These are phyloP conservation scores for Calvatia gigantea DNA, from an alignment of 768 basidiomycete genomes.

Conservation along the genomic window DNA sequence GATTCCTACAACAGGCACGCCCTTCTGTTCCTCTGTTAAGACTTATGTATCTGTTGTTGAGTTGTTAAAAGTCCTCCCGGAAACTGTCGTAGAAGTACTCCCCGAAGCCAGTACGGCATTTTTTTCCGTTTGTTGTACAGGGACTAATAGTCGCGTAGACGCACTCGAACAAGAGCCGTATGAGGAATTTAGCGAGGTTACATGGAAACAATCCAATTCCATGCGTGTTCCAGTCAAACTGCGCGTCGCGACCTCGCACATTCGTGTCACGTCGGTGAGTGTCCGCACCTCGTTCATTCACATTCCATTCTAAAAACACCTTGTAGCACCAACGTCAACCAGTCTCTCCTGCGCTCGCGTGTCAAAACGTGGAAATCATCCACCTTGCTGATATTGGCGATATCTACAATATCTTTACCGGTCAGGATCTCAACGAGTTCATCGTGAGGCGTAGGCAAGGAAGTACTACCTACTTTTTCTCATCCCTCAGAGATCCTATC, in stretches of 20 bases:
- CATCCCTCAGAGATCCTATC: conserved; percentile 62
- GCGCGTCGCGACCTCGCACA: conserved; percentile 63
- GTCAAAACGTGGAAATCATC: conserved; percentile 81
- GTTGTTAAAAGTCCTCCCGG: conserved; percentile 53
- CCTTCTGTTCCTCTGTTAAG: conserved; percentile 48
- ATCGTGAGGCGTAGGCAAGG: conserved; percentile 76
- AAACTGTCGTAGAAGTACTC: conserved; percentile 42
- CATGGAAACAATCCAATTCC: conserved; percentile 53
- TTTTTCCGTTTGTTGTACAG: not conserved
- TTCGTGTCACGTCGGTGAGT: conserved; percentile 74
- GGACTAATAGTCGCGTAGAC: conserved; percentile 31
- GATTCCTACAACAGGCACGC: conserved; percentile 36
- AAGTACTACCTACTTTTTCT: conserved; percentile 73
- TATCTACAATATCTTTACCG: conserved; percentile 76
- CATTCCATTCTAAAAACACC: not conserved
- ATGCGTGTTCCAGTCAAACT: conserved; percentile 71
- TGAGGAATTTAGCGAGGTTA: conserved; percentile 56
- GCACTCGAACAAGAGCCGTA: conserved; percentile 57
- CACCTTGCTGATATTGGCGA: conserved; percentile 81
- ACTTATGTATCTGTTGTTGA: conserved; percentile 64
- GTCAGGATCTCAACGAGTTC: conserved; percentile 72
- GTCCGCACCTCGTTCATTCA: not conserved
- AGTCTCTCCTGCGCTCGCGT: conserved; percentile 59
- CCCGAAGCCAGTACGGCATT: conserved; percentile 51
- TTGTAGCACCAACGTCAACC: conserved; percentile 59